Percentiles rank a stretch among this genome's conserved stretches.
These are phyloP conservation scores for Lactarius trivialis DNA, from an alignment of 768 basidiomycete genomes.

Conservation along the genomic window DNA sequence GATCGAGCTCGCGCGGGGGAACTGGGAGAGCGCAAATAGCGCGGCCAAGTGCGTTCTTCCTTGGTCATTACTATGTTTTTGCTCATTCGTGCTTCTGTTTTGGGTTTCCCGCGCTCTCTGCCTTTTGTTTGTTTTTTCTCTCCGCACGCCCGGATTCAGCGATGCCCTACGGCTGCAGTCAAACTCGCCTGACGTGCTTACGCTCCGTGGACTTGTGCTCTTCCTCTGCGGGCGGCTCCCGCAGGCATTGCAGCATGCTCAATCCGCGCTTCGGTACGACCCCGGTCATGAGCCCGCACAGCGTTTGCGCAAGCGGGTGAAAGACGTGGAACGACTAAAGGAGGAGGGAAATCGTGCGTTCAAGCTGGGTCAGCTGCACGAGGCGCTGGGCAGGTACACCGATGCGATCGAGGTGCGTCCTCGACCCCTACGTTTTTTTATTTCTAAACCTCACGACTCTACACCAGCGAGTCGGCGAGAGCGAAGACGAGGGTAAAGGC, in stretches of 20 bases:
- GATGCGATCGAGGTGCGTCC: constrained; percentile 60
- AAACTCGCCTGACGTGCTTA: constrained; percentile 73
- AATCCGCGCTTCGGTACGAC: constrained; percentile 68
- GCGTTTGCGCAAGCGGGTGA: constrained; percentile 68
- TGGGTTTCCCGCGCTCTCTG: neutral
- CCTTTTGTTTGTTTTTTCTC: neutral
- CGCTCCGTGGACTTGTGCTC: constrained; percentile 70
- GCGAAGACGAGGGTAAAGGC: constrained; percentile 67
- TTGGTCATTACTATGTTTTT: neutral
- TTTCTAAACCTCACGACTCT: neutral
- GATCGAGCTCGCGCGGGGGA: constrained; percentile 63
- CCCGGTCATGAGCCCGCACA: constrained; percentile 69
- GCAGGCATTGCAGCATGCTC: constrained; percentile 63
- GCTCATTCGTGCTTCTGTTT: neutral
- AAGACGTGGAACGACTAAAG: constrained; percentile 75
- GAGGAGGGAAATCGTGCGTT: constrained; percentile 81
- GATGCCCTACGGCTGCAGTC: constrained; percentile 67
- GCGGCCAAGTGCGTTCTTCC: constrained; percentile 60
- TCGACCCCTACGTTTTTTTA: too few relatives aligned
- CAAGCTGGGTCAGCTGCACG: constrained; percentile 50
- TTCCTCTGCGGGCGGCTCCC: constrained; percentile 68
- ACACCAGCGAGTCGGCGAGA: constrained; percentile 54
- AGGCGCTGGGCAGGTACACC: constrained; percentile 63
- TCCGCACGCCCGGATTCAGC: constrained; percentile 33
- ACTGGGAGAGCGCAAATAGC: constrained; percentile 64